phyloP scores from a whole-genome alignment of 2,329 filamentous ascomycete species.

The Huntiella bhutanensis region DNA sequence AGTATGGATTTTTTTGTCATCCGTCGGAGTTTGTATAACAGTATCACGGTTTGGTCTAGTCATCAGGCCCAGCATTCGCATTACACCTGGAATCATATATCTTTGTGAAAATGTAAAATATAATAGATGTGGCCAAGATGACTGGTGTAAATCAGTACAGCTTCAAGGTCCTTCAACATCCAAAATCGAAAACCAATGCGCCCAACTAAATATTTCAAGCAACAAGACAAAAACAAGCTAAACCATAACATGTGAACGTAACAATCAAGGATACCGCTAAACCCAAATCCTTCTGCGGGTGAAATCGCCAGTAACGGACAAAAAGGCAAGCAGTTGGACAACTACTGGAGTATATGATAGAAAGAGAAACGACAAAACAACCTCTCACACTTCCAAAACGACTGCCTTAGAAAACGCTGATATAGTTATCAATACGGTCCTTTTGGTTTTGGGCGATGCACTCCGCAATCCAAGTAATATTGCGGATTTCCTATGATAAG shows the following conservation, averaged over 20 bases:
- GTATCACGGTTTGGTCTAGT: neutral
- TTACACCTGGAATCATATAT: slow-evolving; percentile 7
- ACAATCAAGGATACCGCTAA: neutral
- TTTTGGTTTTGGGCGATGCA: slow-evolving; percentile 99
- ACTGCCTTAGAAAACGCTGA: slow-evolving; percentile 66
- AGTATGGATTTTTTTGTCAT: slow-evolving; percentile 7
- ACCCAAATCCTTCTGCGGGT: neutral
- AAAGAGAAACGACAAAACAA: slow-evolving; percentile 2
- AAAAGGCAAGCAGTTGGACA: neutral
- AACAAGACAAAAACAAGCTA: neutral
- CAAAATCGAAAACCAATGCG: slow-evolving; percentile 2
- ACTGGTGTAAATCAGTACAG: neutral
- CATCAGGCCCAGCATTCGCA: neutral
- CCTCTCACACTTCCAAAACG: neutral
- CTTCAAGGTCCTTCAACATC: slow-evolving; percentile 3
- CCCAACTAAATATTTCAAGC: neutral
- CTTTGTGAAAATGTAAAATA: slow-evolving; percentile 10
- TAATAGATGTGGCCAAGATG: slow-evolving; percentile 7
- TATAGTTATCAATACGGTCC: slow-evolving; percentile 96
- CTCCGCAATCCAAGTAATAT: slow-evolving; percentile 98
- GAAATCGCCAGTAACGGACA: neutral
- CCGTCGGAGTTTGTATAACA: neutral
- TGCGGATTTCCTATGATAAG: slow-evolving; percentile 68
- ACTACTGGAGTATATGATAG: neutral
- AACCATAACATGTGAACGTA: slow-evolving; percentile 4